Percentiles rank a stretch among this genome's conserved stretches.
These are phyloP conservation scores for Plasmodium malariae DNA, from an alignment of 169 alveolate genomes.

Conservation along the genomic window DNA sequence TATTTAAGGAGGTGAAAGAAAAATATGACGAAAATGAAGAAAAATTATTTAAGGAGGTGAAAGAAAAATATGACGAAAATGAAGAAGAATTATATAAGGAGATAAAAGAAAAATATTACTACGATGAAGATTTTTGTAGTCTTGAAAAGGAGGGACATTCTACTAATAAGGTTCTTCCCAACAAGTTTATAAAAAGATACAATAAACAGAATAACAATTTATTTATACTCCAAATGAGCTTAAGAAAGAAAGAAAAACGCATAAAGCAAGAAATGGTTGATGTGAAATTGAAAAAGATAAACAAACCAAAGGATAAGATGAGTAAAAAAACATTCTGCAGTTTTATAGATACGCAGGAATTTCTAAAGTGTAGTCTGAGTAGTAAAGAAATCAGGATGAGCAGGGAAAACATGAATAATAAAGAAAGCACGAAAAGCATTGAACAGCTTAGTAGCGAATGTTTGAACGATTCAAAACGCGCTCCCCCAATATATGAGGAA, in stretches of 20 bases:
- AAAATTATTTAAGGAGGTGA: neutral
- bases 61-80: slow-evolving; percentile 41
- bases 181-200: slow-evolving; percentile 46
- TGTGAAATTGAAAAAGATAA: slow-evolving; percentile 16
- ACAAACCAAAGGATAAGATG: neutral
- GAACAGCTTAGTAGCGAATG: too few relatives aligned
- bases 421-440: neutral
- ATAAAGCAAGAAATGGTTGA: slow-evolving; percentile 38
- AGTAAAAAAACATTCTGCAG: slow-evolving; percentile 12
- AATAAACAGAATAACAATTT: slow-evolving; percentile 29
- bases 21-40: slow-evolving; percentile 23
- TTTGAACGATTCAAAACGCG: too few relatives aligned
- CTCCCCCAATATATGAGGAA: neutral
- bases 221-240: slow-evolving; percentile 20
- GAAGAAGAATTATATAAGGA: slow-evolving; percentile 68
- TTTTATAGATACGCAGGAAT: slow-evolving; percentile 65
- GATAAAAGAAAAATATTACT: slow-evolving; percentile 60
- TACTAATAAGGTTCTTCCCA: slow-evolving; percentile 2
- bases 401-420: neutral
- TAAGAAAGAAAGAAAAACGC: slow-evolving; percentile 35
- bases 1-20: slow-evolving; percentile 10
- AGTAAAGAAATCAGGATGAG: neutral
- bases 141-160: neutral
- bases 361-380: slow-evolving; percentile 20
- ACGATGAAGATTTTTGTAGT: slow-evolving; percentile 52